Percentiles rank a stretch among this genome's conserved stretches.
Conservation (phyloP, 2,329 filamentous ascomycete species). For the Colletotrichum eremochloae region DNA sequence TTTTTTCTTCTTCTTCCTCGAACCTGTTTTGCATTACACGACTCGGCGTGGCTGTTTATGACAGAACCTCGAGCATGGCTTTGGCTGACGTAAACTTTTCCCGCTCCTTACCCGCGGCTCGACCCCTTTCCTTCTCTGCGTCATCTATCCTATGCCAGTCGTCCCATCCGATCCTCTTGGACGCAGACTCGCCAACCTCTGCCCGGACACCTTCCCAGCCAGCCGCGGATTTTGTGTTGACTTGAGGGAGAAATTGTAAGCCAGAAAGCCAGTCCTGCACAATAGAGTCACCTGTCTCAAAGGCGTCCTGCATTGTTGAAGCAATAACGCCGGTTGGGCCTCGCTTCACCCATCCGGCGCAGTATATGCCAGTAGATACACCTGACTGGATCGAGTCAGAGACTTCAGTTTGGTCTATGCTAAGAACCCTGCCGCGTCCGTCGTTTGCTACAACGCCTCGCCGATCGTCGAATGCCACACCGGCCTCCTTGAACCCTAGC, state of each 20-base stretch:
- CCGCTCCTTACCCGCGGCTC: constrained; percentile 78
- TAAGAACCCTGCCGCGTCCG: constrained; percentile 77
- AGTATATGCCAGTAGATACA: constrained; percentile 81
- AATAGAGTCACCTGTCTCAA: constrained; percentile 87
- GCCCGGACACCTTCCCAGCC: constrained; percentile 84
- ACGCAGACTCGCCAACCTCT: constrained; percentile 69
- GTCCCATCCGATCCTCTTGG: constrained; percentile 78
- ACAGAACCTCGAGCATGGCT: constrained; percentile 68
- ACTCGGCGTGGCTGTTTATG: constrained; percentile 51
- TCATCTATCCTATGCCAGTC: constrained; percentile 88
- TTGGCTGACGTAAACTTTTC: constrained; percentile 74
- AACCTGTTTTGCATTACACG: not conserved
- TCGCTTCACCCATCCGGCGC: constrained; percentile 95
- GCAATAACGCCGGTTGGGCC: constrained; percentile 97
- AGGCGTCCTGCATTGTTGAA: constrained; percentile 95
- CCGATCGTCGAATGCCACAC: constrained; percentile 81
- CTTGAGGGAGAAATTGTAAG: constrained; percentile 54
- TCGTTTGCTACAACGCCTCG: constrained; percentile 88
- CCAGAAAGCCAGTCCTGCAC: constrained; percentile 77
- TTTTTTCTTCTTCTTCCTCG: not conserved
- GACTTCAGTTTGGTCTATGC: constrained; percentile 49
- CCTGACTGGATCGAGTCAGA: constrained; percentile 55
- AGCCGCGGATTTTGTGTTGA: constrained; percentile 40
- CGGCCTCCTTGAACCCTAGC: constrained; percentile 78
- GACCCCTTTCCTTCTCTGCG: constrained; percentile 79